These are phyloP conservation scores for Oryza meyeriana DNA, from an alignment of 176 grass and related monocot species.

Conservation along the genomic window DNA sequence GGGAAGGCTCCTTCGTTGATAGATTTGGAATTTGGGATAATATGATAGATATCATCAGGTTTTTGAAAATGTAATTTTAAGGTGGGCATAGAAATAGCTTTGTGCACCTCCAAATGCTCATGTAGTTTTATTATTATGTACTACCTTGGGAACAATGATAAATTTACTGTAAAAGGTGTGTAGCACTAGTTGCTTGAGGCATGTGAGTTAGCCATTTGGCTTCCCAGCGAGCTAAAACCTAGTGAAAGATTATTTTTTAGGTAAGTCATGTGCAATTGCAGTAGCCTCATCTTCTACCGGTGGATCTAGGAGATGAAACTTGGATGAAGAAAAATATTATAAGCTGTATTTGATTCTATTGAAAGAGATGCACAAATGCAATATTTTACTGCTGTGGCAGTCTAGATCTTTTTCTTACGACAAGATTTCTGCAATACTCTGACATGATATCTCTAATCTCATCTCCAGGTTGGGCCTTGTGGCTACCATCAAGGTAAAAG, in stretches of 20 bases:
- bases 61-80: neutral
- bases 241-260: neutral
- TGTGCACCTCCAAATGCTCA: neutral
- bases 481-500: conserved; percentile 79
- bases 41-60: neutral
- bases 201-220: neutral
- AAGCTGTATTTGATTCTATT: neutral
- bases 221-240: neutral
- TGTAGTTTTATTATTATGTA: neutral
- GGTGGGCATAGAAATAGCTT: neutral
- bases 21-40: neutral
- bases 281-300: neutral
- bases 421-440: conserved; percentile 12
- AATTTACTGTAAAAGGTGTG: neutral
- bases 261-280: neutral
- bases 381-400: neutral
- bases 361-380: neutral
- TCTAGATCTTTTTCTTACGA: neutral
- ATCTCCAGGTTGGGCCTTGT: conserved; percentile 76
- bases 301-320: neutral
- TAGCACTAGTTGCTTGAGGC: conserved; percentile 11
- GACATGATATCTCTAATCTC: conserved; percentile 19
- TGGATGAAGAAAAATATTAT: neutral
- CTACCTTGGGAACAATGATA: neutral
- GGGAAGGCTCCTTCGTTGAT: neutral